These are phyloP conservation scores for Geotrichum aggregatum DNA, from an alignment of 1,139 yeast genomes.

Conservation along the genomic window DNA sequence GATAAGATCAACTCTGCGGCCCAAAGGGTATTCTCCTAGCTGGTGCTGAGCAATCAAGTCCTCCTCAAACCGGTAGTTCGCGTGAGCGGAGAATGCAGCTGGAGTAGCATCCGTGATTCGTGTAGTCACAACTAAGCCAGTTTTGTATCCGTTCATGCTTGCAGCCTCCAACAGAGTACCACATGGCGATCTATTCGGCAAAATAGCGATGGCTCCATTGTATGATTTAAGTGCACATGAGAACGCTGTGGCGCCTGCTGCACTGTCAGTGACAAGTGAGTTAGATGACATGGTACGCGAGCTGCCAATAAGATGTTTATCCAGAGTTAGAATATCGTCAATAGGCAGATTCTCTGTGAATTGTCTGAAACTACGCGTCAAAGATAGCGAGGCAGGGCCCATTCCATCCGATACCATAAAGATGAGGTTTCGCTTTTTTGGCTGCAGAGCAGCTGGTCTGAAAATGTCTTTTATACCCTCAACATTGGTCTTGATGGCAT, in stretches of 20 bases:
- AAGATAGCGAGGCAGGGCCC: constrained; percentile 79
- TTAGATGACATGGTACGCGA: constrained; percentile 71
- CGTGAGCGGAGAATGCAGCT: constrained; percentile 80
- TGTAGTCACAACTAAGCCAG: constrained; percentile 86
- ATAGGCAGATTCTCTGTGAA: constrained; percentile 48
- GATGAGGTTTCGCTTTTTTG: constrained; percentile 55
- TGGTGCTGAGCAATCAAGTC: constrained; percentile 83
- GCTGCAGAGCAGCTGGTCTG: not conserved
- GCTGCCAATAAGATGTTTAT: constrained; percentile 65
- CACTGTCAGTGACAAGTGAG: constrained; percentile 79
- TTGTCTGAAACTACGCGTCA: constrained; percentile 70
- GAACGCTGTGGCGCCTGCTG: constrained; percentile 93
- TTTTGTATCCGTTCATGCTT: constrained; percentile 65
- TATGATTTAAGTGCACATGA: constrained; percentile 73
- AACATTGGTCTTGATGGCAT: constrained; percentile 1
- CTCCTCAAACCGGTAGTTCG: constrained; percentile 64
- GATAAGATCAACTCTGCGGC: constrained; percentile 72
- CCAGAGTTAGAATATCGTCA: constrained; percentile 56
- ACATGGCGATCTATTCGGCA: constrained; percentile 55
- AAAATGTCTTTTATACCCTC: not conserved
- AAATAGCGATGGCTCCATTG: constrained; percentile 81
- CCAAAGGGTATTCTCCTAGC: constrained; percentile 71
- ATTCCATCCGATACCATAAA: constrained; percentile 90
- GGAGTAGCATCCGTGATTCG: constrained; percentile 86
- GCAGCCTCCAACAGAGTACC: constrained; percentile 84